A percentile compares a stretch with the other conserved stretches of the same genome.
Evolutionary conservation across 1,284 basidiomycete species (phyloP).

Genomic region (Rhodotorula sp.): DNA sequence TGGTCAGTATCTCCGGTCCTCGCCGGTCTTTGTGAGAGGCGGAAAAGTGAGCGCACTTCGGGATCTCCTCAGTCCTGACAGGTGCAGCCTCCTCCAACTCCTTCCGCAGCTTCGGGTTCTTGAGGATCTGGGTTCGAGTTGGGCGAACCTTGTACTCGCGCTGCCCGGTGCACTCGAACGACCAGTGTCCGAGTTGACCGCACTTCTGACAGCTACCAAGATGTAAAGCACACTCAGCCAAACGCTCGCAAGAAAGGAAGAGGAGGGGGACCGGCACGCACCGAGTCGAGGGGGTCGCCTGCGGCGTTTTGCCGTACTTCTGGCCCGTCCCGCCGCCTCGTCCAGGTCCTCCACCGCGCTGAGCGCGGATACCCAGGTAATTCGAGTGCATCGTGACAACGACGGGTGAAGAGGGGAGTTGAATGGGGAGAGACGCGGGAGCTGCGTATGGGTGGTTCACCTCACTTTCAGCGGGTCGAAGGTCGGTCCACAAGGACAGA

Average conservation of each 20-base stretch:
- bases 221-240: too few species aligned
- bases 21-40: too few species aligned
- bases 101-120: constrained; percentile 34
- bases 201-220: constrained; percentile 32
- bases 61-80: constrained; percentile 15
- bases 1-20: too few species aligned
- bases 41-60: constrained; percentile 5
- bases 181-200: constrained; percentile 29
- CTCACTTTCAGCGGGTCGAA: too few species aligned
- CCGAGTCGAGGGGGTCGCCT: constrained; percentile 10
- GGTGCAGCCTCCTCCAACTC: constrained; percentile 18
- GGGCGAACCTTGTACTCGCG: constrained; percentile 25
- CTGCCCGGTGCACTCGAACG: constrained; percentile 27
- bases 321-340: not conserved
- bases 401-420: not conserved
- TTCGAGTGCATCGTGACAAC: constrained; percentile 21
- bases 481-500: not conserved
- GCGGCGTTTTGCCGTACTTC: constrained; percentile 7
- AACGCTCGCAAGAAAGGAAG: too few species aligned
- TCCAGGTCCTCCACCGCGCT: not conserved
- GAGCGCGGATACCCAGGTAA: constrained; percentile 22
- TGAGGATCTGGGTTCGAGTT: constrained; percentile 35
- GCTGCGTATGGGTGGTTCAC: not conserved
- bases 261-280: not conserved
- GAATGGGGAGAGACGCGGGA: not conserved